Conservation (phyloP, 441 rosid species). For the Pelargonium myrrhifolium region DNA sequence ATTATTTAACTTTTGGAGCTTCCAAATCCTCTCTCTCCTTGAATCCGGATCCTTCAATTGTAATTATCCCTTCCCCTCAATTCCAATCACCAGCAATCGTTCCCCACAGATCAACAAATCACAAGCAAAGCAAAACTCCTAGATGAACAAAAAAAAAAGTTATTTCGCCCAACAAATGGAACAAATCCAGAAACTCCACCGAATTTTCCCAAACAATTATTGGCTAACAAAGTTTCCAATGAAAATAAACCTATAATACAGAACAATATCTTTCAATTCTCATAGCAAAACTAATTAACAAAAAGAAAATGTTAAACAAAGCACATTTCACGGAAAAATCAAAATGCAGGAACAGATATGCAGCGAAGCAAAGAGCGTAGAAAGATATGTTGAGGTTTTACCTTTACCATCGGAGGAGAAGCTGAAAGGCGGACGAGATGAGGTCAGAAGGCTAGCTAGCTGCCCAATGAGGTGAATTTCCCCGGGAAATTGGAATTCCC, state of each 20-base stretch:
- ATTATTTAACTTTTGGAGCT: neutral
- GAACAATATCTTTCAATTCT: too few species aligned
- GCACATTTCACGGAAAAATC: neutral
- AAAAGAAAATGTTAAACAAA: too few species aligned
- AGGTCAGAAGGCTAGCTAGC: neutral
- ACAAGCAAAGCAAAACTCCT: conserved; percentile 11
- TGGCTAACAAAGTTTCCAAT: neutral
- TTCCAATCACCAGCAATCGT: conserved; percentile 23
- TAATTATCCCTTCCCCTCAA: conserved; percentile 18
- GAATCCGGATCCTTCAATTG: conserved; percentile 19
- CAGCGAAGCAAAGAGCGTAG: neutral
- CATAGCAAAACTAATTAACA: too few species aligned
- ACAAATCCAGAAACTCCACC: neutral
- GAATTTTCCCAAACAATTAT: neutral
- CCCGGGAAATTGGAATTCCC: too few species aligned
- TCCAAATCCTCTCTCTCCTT: conserved; percentile 24
- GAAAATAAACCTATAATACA: neutral
- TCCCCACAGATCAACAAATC: conserved; percentile 23
- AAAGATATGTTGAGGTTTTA: too few species aligned
- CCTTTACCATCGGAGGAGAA: conserved; percentile 3
- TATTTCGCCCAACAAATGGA: neutral
- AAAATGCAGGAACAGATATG: neutral
- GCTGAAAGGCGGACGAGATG: neutral
- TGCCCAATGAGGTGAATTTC: neutral
- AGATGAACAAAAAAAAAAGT: neutral